A percentile compares a stretch with the other conserved stretches of the same genome.
phyloP scores from a whole-genome alignment of 2,329 filamentous ascomycete genomes.

The Decorospora gaudefroyi region DNA sequence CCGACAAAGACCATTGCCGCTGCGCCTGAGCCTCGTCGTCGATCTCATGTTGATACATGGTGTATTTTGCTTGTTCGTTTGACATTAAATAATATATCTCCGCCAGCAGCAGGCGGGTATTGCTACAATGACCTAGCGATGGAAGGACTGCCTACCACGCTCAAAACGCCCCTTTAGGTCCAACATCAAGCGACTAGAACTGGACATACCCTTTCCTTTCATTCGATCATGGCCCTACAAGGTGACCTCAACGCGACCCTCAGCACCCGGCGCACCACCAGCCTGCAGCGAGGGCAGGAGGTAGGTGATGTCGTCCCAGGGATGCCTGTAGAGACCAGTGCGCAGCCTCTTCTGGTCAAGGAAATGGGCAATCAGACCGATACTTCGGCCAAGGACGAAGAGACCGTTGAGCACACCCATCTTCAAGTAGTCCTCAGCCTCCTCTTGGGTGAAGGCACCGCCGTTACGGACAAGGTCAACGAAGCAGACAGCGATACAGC shows the following conservation, averaged over 20 bases:
- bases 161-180: conserved; percentile 39
- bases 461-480: conserved; percentile 97
- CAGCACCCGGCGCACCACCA: conserved; percentile 46
- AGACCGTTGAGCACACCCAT: conserved; percentile 99
- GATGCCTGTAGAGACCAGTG: conserved; percentile 95
- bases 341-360: conserved; percentile 99
- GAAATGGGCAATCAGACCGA: conserved; percentile 99
- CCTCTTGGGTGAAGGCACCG: conserved; percentile 92
- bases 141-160: conserved; percentile 37
- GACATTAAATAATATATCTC: conserved; percentile 41
- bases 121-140: conserved; percentile 38
- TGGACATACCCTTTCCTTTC: conserved; percentile 36
- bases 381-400: conserved; percentile 94
- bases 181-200: conserved; percentile 30
- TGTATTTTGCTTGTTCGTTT: conserved; percentile 30
- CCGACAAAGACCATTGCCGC: too few relatives aligned
- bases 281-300: conserved; percentile 46
- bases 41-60: too few relatives aligned
- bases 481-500: conserved; percentile 97
- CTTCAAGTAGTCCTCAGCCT: conserved; percentile 97
- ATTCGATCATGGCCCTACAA: conserved; percentile 40
- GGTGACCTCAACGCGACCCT: conserved; percentile 51
- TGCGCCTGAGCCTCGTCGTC: too few relatives aligned
- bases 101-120: conserved; percentile 37
- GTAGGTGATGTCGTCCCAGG: conserved; percentile 69